These are phyloP conservation scores for Yamadazyma triangularis DNA, from an alignment of 1,139 yeast species.

Conservation along the genomic window DNA sequence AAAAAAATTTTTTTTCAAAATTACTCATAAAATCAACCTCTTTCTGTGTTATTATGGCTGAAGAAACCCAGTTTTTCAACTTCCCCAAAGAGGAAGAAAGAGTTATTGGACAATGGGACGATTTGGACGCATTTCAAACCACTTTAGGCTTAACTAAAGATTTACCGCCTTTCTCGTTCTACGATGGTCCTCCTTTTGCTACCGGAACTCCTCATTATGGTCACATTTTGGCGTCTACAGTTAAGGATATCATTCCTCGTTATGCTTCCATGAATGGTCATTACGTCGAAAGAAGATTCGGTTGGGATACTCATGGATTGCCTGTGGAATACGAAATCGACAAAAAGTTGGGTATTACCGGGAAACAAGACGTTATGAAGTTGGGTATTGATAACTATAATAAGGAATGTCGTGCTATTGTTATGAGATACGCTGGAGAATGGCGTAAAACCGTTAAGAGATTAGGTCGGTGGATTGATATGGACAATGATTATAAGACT, in stretches of 20 bases:
- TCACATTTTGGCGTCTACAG: conserved; percentile 92
- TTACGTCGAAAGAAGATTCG: conserved; percentile 94
- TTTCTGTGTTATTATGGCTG: conserved; percentile 30
- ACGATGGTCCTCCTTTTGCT: conserved; percentile 99
- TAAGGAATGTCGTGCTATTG: conserved; percentile 91
- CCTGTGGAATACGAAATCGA: conserved; percentile 98
- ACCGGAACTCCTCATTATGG: conserved; percentile 99
- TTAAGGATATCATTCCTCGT: conserved; percentile 95
- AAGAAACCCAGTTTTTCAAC: conserved; percentile 39
- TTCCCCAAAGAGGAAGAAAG: conserved; percentile 90
- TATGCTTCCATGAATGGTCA: conserved; percentile 97
- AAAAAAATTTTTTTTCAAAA: no score
- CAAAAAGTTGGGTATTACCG: conserved; percentile 90
- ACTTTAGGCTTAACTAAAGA: conserved; percentile 80
- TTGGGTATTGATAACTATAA: conserved; percentile 94
- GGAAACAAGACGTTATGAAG: conserved; percentile 89
- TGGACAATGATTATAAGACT: conserved; percentile 97
- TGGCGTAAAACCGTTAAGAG: conserved; percentile 93
- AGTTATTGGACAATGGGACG: conserved; percentile 77
- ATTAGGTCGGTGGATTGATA: conserved; percentile 98
- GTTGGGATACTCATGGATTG: conserved; percentile 99
- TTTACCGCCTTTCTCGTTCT: conserved; percentile 84
- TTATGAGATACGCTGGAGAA: conserved; percentile 92
- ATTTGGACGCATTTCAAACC: conserved; percentile 87
- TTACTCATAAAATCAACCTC: no score